Base-by-base conservation (phyloP, 78 protist genomes). In the Dictyostelium brefeldianum region DNA sequence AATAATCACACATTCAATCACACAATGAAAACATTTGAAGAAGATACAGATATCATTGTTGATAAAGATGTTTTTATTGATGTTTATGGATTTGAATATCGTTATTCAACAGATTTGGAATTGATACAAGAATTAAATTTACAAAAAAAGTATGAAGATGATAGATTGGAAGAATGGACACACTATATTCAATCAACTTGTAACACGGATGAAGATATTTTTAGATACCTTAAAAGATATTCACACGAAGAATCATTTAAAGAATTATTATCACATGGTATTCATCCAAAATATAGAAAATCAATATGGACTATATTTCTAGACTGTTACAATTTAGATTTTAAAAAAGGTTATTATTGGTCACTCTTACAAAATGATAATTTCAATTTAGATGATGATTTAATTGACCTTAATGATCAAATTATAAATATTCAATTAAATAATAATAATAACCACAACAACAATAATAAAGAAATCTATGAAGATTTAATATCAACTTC, bases 311-410 rank as follows among this genome's bases (percentile, higher is more conserved):
- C 73, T 17, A 57, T 78, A 50, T 87, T 59, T 27, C 47, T 87
- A 15, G 78, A 87, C 7, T 48, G 71, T 29, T 50, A 50, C 65
- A 12, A 54, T 56, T 27, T 31, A 54, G 93, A 87, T 43, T 87
- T 87, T 50, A 87, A 65, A 77, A 77, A 74, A 27, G 93, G 67
- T 20, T 62, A 80, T 46, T 87, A 87, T 50, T 77, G 36, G 65
- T 56, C 81, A 29, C 18, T 64, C 2, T 50, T 87, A 43, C 57
- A 87, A 48, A 81, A 87, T 47, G 57, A 73, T 14, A 15, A 73
- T 73, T 73, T n/a, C 51, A 73, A 73, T 73, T 4, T 20, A n/a
- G 56, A 47, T 46, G 79, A 73, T 73, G 54, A 67, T 67, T 31
- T 67, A 31, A 31, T 43, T 31, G 50, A 67, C 17, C 41, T 67